These are phyloP conservation scores for Phlebiopsis gigantea DNA, from an alignment of 768 basidiomycete genomes.

Conservation along the genomic window DNA sequence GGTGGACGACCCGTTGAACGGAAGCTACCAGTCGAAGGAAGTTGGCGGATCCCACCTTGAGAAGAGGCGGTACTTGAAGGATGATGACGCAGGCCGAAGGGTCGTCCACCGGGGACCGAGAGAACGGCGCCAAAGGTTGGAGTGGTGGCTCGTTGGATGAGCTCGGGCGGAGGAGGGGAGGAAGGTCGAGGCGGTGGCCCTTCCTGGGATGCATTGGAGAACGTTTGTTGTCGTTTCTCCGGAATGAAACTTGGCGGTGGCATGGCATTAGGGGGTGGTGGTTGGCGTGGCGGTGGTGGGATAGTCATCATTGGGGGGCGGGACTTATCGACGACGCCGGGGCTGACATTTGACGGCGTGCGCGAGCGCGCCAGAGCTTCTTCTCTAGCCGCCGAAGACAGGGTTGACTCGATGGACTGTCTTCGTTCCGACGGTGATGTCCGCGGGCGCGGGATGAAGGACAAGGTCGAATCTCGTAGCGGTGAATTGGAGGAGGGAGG, in stretches of 20 bases:
- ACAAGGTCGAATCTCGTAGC: constrained; percentile 48
- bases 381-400: constrained; percentile 48
- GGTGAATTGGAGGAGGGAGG: constrained; percentile 36
- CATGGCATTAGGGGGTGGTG: constrained; percentile 72
- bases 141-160: constrained; percentile 88
- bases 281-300: constrained; percentile 68
- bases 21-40: constrained; percentile 80
- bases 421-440: constrained; percentile 55
- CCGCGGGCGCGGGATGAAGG: constrained; percentile 44
- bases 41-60: constrained; percentile 58
- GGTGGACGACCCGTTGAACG: constrained; percentile 56
- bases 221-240: constrained; percentile 48
- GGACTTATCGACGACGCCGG: constrained; percentile 59
- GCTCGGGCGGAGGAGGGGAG: constrained; percentile 89
- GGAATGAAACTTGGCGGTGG: constrained; percentile 74
- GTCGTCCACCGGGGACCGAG: constrained; percentile 44
- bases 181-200: constrained; percentile 80
- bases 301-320: constrained; percentile 82
- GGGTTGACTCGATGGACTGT: constrained; percentile 66
- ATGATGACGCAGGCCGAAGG: constrained; percentile 49
- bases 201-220: constrained; percentile 44
- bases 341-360: constrained; percentile 51
- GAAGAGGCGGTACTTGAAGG: constrained; percentile 76
- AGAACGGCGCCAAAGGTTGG: constrained; percentile 69
- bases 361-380: constrained; percentile 50